Evolutionary conservation across 148 eudicot species (phyloP).

Genomic region (Camellia granthamiana): DNA sequence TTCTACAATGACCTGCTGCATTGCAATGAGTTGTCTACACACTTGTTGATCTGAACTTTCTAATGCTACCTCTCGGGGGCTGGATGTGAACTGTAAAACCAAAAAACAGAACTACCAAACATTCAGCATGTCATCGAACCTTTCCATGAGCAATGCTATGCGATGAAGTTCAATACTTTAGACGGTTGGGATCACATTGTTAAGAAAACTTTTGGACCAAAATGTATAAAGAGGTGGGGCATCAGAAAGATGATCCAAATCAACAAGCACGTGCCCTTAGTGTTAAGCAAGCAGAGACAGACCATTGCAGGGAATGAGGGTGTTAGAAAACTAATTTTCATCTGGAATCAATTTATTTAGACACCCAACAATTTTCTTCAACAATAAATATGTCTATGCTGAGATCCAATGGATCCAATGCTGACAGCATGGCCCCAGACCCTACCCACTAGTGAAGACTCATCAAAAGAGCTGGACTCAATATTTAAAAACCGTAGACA

Average conservation of each 20-base stretch:
- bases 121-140: neutral
- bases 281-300: neutral
- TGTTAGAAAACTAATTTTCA: neutral
- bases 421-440: neutral
- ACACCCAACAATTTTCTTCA: neutral
- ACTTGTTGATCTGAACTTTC: neutral
- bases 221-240: neutral
- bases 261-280: neutral
- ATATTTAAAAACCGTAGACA: neutral
- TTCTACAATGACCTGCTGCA: neutral
- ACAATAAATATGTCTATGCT: neutral
- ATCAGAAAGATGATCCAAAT: neutral
- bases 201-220: neutral
- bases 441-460: neutral
- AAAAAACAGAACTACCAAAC: neutral
- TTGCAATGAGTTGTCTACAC: neutral
- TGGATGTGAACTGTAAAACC: neutral
- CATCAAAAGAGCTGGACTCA: neutral
- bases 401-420: neutral
- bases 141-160: neutral
- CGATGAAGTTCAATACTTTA: neutral
- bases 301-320: neutral
- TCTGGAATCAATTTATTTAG: neutral
- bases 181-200: neutral
- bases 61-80: slow-evolving; percentile 3